These are phyloP conservation scores for Colletotrichum gigasporum DNA, from an alignment of 2,329 filamentous ascomycete species.

Conservation along the genomic window DNA sequence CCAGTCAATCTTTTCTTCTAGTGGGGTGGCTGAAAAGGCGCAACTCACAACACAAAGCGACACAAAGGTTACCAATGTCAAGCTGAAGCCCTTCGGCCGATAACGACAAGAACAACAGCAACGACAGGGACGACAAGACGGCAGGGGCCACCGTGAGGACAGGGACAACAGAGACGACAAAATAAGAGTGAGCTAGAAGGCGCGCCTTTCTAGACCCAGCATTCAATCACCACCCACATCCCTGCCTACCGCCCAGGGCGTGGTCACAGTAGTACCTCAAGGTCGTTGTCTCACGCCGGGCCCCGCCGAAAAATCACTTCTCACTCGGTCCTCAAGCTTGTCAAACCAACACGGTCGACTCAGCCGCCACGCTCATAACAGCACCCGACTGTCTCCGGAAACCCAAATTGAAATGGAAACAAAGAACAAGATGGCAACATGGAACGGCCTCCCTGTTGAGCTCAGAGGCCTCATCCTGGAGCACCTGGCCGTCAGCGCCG, in stretches of 20 bases:
- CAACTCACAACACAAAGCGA: slow-evolving; percentile 6
- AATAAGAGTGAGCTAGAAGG: not conserved
- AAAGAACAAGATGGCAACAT: slow-evolving; percentile 31
- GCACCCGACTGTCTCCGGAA: not conserved
- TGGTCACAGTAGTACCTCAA: not conserved
- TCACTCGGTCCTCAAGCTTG: not conserved
- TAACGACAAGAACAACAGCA: too few species aligned
- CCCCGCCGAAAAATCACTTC: slow-evolving; percentile 20
- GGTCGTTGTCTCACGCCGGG: slow-evolving; percentile 8
- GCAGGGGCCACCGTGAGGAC: too few species aligned
- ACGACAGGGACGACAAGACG: too few species aligned
- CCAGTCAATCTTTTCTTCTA: not conserved
- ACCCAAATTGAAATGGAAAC: slow-evolving; percentile 9
- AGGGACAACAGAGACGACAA: too few species aligned
- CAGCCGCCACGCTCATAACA: not conserved
- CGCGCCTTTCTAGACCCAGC: not conserved
- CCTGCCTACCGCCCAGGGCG: not conserved
- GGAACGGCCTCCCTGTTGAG: slow-evolving; percentile 32
- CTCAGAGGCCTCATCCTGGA: slow-evolving; percentile 28
- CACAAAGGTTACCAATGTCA: not conserved
- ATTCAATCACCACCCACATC: not conserved
- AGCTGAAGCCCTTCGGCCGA: slow-evolving; percentile 8
- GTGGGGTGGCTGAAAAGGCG: slow-evolving; percentile 8
- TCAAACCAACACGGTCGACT: not conserved
- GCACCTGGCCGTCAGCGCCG: slow-evolving; percentile 16